These are phyloP conservation scores for Pyrenophora teres DNA, from an alignment of 2,329 filamentous ascomycete genomes.

Conservation along the genomic window DNA sequence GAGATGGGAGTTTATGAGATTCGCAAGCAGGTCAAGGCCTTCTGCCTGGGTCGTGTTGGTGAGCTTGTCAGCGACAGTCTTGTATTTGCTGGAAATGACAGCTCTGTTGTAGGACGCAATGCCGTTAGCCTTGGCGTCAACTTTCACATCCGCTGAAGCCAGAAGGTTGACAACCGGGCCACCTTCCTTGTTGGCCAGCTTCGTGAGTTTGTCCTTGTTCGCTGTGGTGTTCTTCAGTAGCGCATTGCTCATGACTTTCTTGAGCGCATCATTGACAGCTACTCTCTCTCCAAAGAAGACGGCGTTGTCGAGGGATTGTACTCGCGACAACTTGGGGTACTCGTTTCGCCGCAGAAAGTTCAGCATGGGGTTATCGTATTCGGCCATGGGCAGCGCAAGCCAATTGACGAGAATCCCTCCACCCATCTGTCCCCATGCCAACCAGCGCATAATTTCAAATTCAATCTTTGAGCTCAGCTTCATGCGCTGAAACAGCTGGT, in stretches of 20 bases:
- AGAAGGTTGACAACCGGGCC: constrained; percentile 65
- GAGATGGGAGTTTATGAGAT: constrained; percentile 82
- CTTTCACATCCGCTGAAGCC: constrained; percentile 62
- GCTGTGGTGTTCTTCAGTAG: constrained; percentile 63
- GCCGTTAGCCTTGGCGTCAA: constrained; percentile 67
- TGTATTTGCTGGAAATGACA: constrained; percentile 67
- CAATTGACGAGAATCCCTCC: constrained; percentile 80
- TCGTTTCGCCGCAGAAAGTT: constrained; percentile 74
- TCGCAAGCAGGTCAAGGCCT: constrained; percentile 69
- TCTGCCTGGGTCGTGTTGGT: constrained; percentile 57
- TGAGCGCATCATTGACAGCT: constrained; percentile 50
- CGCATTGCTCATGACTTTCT: constrained; percentile 46
- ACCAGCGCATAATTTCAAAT: constrained; percentile 77
- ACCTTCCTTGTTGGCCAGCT: constrained; percentile 57
- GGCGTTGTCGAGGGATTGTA: constrained; percentile 71
- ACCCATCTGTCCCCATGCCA: constrained; percentile 92
- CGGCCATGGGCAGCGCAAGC: constrained; percentile 82
- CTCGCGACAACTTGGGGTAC: constrained; percentile 74
- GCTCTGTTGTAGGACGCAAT: constrained; percentile 77
- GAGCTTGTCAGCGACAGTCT: constrained; percentile 67
- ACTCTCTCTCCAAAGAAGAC: constrained; percentile 73
- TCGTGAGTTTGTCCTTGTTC: constrained; percentile 64
- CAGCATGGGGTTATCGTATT: constrained; percentile 73
- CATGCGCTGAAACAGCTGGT: constrained; percentile 66
- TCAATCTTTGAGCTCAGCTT: constrained; percentile 41